Evolutionary conservation across 2,329 filamentous ascomycete species (phyloP).

Genomic region (Paecilomyces variotii): DNA sequence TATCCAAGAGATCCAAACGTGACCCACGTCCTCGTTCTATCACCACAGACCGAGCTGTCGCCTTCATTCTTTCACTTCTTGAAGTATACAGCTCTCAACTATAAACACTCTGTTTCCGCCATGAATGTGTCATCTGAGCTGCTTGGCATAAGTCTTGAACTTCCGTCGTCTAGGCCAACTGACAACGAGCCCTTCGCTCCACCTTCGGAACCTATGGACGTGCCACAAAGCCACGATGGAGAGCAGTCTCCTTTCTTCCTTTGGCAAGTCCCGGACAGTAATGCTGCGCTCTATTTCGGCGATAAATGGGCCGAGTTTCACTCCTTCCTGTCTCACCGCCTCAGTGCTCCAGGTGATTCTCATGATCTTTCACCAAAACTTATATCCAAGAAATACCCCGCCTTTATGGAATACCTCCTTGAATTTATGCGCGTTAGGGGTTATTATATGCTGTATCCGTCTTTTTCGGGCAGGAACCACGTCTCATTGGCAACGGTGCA

Average conservation of each 20-base stretch:
- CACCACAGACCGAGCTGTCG: constrained; percentile 70
- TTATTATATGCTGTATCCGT: constrained; percentile 74
- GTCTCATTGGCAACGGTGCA: constrained; percentile 64
- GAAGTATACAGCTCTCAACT: constrained; percentile 68
- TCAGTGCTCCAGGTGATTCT: constrained; percentile 31
- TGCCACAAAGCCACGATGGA: constrained; percentile 5
- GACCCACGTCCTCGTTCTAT: constrained; percentile 77
- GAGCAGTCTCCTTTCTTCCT: constrained; percentile 55
- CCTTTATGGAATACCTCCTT: constrained; percentile 71
- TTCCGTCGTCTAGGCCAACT: constrained; percentile 50
- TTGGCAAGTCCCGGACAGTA: constrained; percentile 77
- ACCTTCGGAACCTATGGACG: constrained; percentile 22
- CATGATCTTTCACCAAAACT: constrained; percentile 37
- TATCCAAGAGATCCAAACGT: constrained; percentile 60
- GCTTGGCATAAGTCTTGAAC: constrained; percentile 71
- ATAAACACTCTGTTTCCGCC: constrained; percentile 57
- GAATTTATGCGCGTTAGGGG: constrained; percentile 68
- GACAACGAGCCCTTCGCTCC: constrained; percentile 49
- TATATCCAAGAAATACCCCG: constrained; percentile 60
- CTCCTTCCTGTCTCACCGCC: constrained; percentile 61
- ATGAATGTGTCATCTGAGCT: constrained; percentile 46
- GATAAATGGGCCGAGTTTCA: constrained; percentile 84
- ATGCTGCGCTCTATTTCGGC: constrained; percentile 75
- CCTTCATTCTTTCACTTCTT: constrained; percentile 80
- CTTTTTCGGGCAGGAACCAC: constrained; percentile 40